These are phyloP conservation scores for Pholiota adiposa DNA, from an alignment of 1,284 basidiomycete species.

Conservation along the genomic window DNA sequence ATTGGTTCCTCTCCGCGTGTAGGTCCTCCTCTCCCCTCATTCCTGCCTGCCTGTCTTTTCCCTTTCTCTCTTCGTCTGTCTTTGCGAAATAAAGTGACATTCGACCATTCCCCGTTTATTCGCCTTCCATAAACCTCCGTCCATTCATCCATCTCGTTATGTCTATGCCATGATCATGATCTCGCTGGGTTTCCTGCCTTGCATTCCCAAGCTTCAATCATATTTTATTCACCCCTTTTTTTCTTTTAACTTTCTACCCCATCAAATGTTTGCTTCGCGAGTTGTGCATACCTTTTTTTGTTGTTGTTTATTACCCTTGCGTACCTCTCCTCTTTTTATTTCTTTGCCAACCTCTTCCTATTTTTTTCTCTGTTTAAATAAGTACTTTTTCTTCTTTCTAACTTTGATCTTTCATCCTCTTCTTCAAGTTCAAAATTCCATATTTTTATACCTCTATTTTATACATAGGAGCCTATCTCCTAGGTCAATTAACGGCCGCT, in stretches of 20 bases:
- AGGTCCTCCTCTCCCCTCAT: not conserved
- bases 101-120: too few relatives aligned
- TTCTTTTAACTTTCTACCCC: not conserved
- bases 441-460: not conserved
- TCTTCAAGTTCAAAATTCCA: not conserved
- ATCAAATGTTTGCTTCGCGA: not conserved
- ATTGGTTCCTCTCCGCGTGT: not conserved
- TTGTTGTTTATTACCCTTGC: constrained; percentile 6
- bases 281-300: constrained; percentile 5
- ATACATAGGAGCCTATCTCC: not conserved
- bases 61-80: not conserved
- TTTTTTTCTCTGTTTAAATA: not conserved
- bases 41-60: not conserved
- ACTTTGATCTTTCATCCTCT: not conserved
- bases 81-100: not conserved
- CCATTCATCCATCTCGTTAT: not conserved
- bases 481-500: not conserved
- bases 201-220: not conserved
- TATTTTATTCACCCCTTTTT: not conserved
- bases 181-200: not conserved
- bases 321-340: not conserved
- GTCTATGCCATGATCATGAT: constrained; percentile 3
- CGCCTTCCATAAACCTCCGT: not conserved
- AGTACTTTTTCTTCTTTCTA: not conserved
- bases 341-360: not conserved